Evolutionary conservation across 768 basidiomycete genomes (phyloP), one percentile per base, ranked within the genome.

Genomic region (Rhizopogon vinicolor): DNA sequence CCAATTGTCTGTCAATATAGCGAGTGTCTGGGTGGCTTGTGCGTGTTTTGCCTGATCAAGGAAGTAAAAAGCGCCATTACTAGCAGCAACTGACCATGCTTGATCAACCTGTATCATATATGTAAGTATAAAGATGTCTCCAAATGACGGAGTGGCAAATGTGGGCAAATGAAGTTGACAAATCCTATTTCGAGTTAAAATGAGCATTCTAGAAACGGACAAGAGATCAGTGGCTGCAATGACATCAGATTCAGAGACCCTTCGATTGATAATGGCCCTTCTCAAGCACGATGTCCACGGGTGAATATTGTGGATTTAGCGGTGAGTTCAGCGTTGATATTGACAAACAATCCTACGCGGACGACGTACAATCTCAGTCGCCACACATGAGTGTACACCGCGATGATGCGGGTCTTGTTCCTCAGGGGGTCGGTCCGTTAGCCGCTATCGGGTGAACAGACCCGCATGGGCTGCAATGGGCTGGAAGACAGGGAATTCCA

Each of bases 41-140:
- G 35, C 48, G 48, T 49, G 48, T 49, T 37, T 49, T 49, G 22
- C 48, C 48, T 49, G 48, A 49, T 49, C 48, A 49, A 49, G 46
- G 35, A 33, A 48, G 29, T 37, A 48, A 49, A 49, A 37, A 19
- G 35, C 14, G 19, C 22, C 48, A 49, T 37, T 35, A n/a, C n/a
- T 31, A 10, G 18, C 42, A 43, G 42, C 22, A 25, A 12, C 4
- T 14, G 13, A 5, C 35, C 35, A 49, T 37, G 48, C 19, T 16
- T 49, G 46, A 48, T 48, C 35, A 48, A 48, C 33, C 45, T 48
- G 46, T 48, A 35, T 48, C 8, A 33, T 33, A 33, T 33, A 33
- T 33, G 46, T 48, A 35, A 49, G 46, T 49, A 33, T 18, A 33
- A 33, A 16, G 25, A 25, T 25, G 25, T 25, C 25, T 5, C 25